Base-by-base conservation (phyloP, 306 rosid species). In the Abrus precatorius region DNA sequence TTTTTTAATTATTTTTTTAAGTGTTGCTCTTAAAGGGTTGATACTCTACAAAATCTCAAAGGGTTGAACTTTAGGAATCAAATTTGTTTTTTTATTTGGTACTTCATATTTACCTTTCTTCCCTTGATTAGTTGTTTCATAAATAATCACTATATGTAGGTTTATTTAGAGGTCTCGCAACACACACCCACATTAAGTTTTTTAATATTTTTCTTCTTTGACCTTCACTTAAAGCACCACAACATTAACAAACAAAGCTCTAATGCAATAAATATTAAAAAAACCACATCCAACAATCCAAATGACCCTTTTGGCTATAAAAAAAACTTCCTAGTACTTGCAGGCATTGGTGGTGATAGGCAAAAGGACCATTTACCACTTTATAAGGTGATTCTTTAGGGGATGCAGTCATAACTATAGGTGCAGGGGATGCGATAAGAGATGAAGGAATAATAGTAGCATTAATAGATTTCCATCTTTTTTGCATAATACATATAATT, bases 401-500 rank as follows among this genome's bases (percentile, higher is more conserved):
- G 47, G 86, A 73, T 41, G 91, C 87, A 14, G 86, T 75, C 76
- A 64, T 12, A 7, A 90, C 86, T 68, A 76, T 64, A 57, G 90
- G 86, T 43, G 81, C 81, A 30, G 92, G 85, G 43, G 91, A 82
- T 27, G 84, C 82, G 11, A 92, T 85, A 29, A 85, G 85, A 36
- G 92, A 86, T 5, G 97, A 70, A 40, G 87, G 90, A 78, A 94
- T 79, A 62, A 91, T 74, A 6, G 90, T 86, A 30, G 93, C 90
- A 79, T 93, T 93, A 93, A 93, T 33, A 94, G 98, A 85, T 93
- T 93, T 75, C 98, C 91, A 38, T 91, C 91, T 88, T 88, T 91
- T 67, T 94, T 93, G 94, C 90, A 90, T 30, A 41, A 44, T 47
- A 88, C 32, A 81, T 62, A 20, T 20, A 20, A 20, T 20, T 20